Base-by-base conservation (phyloP, 768 basidiomycete species). In the Ramaria sp. region DNA sequence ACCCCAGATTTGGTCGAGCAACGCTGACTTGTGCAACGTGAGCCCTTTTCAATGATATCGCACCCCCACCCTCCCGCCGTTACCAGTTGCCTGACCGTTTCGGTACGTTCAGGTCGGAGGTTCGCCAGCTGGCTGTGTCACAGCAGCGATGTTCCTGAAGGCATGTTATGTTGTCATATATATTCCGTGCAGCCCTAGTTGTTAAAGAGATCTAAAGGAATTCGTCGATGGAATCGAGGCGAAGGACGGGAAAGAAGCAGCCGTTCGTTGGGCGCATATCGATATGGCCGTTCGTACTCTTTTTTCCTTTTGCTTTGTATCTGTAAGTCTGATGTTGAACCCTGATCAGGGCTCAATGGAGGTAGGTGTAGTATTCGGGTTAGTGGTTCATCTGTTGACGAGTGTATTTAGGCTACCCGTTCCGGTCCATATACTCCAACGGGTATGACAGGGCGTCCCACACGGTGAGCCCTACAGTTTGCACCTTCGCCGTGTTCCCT, bases 81-180 rank as follows among this genome's bases (percentile, higher is more conserved):
- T 51, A 5, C 62, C 19, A 5, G 22, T 27, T 27, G 2, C 27
- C 27, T 27, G 3, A 27, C 19, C 19, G 34, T 38, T 38, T 42
- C 27, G 22, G 27, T 27, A 27, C 27, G 27, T 27, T 24, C 31
- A 89, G 84, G 80, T 75, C 24, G 88, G 91, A 48, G 90, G 89
- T n/a, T 75, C 70, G 22, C 73, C 78, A 42, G 91, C 72, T 9
- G 91, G 89, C 37, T 74, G 80, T 54, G 82, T 79, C 70, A 93
- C 91, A 1, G 91, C 91, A 1, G 90, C 91, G 2, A 72, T 91
- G 19, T 94, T 94, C 82, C 73, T 94, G 57, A 88, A 89, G 71
- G 62, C 57, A 34, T 41, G 30, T 34, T n/a, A 45, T 30, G 15
- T 43, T 12, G 9, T 33, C 31, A 30, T 24, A 37, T 10, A 31